These are phyloP conservation scores for Nyctanthes arbortristis DNA, from an alignment of 257 asterid species.

Conservation along the genomic window DNA sequence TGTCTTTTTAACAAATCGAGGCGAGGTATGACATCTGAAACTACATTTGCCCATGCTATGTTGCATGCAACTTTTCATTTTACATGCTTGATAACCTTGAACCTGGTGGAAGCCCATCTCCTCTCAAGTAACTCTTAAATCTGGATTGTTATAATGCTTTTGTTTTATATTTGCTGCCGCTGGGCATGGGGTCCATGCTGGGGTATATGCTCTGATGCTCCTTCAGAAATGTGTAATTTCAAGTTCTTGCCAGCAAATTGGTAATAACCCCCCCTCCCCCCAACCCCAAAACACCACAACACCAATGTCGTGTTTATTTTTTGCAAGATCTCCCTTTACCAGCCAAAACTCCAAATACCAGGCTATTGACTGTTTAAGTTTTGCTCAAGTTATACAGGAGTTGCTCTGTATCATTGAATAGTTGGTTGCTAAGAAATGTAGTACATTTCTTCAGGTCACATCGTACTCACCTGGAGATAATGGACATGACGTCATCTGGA, in stretches of 20 bases:
- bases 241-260: no score
- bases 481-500: constrained; percentile 89
- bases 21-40: constrained; percentile 67
- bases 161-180: not conserved
- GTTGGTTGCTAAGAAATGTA: not conserved
- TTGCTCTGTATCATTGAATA: not conserved
- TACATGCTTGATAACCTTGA: constrained; percentile 8
- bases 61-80: not conserved
- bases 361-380: not conserved
- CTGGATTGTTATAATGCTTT: not conserved
- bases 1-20: constrained; percentile 88
- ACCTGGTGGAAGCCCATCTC: not conserved
- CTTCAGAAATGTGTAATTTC: not conserved
- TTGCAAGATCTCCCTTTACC: not conserved
- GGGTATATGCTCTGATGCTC: not conserved
- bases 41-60: not conserved
- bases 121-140: not conserved
- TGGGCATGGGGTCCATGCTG: not conserved
- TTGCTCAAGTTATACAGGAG: not conserved
- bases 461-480: constrained; percentile 90
- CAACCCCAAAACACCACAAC: no score
- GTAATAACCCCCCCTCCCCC: no score
- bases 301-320: no score
- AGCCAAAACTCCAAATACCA: not conserved
- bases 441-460: constrained; percentile 59